Evolutionary conservation across 1,284 basidiomycete species (phyloP).

Genomic region (Ceratobasidium sp.): DNA sequence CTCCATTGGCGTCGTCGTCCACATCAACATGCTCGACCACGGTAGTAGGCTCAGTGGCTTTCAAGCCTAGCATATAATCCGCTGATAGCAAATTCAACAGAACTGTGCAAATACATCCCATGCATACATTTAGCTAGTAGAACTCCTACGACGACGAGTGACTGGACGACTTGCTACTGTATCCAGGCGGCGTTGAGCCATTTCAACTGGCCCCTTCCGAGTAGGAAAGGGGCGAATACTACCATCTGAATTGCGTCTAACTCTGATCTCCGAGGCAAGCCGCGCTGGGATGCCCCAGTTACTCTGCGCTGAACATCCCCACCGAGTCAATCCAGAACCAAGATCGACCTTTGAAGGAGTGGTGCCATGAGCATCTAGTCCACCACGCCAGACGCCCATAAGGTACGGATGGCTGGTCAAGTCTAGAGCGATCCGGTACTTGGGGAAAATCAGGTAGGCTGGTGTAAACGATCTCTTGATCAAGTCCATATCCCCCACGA

Average conservation of each 20-base stretch:
- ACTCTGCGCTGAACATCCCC: constrained; percentile 6
- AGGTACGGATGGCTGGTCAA: background rate
- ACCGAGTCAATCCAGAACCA: background rate
- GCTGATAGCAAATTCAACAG: too few species aligned
- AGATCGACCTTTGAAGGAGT: constrained; percentile 2
- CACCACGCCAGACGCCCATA: background rate
- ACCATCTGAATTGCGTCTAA: background rate
- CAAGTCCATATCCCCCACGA: background rate
- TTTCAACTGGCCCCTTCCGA: background rate
- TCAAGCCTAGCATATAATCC: too few species aligned
- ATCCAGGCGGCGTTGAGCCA: background rate
- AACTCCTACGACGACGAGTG: too few species aligned
- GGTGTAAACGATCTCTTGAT: background rate
- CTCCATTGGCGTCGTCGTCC: too few species aligned
- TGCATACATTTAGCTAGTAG: too few species aligned
- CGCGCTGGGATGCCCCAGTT: background rate
- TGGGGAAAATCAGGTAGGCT: background rate
- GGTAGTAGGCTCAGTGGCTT: too few species aligned
- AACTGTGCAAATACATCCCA: too few species aligned
- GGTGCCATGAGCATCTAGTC: background rate
- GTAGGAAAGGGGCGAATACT: background rate
- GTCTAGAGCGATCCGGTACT: background rate
- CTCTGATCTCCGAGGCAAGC: background rate
- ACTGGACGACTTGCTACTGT: too few species aligned
- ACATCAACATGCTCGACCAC: too few species aligned